phyloP scores from a whole-genome alignment of 1,284 basidiomycete species.

The Trametes versicolor region DNA sequence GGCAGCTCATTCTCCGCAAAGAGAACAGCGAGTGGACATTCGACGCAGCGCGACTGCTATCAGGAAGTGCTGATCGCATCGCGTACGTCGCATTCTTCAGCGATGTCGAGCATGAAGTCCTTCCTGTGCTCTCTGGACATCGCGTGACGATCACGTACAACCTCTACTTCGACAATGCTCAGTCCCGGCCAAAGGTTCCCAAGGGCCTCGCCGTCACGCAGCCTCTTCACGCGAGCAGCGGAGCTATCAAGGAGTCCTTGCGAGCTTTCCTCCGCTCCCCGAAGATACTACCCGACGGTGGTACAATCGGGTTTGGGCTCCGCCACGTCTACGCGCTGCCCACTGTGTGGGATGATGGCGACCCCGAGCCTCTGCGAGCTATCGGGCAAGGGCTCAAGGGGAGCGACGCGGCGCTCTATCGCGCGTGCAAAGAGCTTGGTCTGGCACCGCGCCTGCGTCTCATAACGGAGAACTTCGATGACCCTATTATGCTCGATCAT shows the following conservation, averaged over 20 bases:
- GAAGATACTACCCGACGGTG: constrained; percentile 38
- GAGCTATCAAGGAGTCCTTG: constrained; percentile 1
- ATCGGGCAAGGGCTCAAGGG: constrained; percentile 40
- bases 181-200: background rate
- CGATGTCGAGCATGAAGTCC: constrained; percentile 58
- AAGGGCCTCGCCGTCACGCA: constrained; percentile 2
- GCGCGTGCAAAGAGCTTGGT: constrained; percentile 14
- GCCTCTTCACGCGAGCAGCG: constrained; percentile 2
- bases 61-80: constrained; percentile 34
- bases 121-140: constrained; percentile 49
- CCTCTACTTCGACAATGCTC: constrained; percentile 35
- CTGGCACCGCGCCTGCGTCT: constrained; percentile 18
- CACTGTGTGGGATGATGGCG: background rate
- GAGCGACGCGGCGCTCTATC: constrained; percentile 23
- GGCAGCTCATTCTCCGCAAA: constrained; percentile 48
- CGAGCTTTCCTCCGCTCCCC: constrained; percentile 11
- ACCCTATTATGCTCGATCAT: background rate
- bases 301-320: constrained; percentile 50
- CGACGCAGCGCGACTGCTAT: constrained; percentile 43
- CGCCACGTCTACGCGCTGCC: constrained; percentile 42
- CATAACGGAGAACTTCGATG: background rate
- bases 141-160: constrained; percentile 57
- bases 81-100: constrained; percentile 53
- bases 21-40: constrained; percentile 40
- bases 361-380: background rate